phyloP scores from a whole-genome alignment of 139 green algal genomes.

The Zygnema cylindricum region DNA sequence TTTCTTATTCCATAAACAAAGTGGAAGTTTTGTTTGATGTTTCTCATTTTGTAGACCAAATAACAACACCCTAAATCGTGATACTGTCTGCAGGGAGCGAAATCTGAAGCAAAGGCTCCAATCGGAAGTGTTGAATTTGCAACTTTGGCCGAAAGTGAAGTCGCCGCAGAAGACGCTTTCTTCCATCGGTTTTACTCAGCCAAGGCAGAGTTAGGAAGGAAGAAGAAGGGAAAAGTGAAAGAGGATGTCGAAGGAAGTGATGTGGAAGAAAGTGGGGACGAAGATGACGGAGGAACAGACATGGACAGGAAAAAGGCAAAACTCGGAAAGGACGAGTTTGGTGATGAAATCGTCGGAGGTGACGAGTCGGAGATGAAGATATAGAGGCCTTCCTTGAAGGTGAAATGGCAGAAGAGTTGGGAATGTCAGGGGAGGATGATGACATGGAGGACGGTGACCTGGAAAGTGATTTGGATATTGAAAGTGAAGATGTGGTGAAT shows the following conservation, averaged over 20 bases:
- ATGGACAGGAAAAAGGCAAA: conserved; percentile 31
- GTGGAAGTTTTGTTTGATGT: background rate
- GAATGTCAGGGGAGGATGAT: conserved; percentile 27
- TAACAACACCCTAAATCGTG: background rate
- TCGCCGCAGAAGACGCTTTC: conserved; percentile 81
- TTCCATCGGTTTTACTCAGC: conserved; percentile 81
- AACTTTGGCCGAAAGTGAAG: conserved; percentile 71
- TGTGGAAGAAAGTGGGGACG: conserved; percentile 37
- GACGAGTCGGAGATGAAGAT: conserved; percentile 6
- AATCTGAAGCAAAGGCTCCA: background rate
- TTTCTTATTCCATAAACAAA: background rate
- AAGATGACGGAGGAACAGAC: conserved; percentile 20
- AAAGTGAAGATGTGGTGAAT: background rate
- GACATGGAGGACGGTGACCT: conserved; percentile 11
- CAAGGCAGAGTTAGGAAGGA: background rate
- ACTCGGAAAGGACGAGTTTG: background rate
- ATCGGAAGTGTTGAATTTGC: conserved; percentile 71
- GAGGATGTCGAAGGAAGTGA: conserved; percentile 32
- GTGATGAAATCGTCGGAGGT: background rate
- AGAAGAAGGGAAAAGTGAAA: conserved; percentile 1
- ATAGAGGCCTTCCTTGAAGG: conserved; percentile 19
- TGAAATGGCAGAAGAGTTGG: background rate
- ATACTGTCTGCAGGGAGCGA: too few species aligned
- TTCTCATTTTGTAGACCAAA: background rate
- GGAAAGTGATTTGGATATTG: background rate